Evolutionary conservation across 1,284 basidiomycete genomes (phyloP).

Genomic region (Austroboletus novae-zelandiae): DNA sequence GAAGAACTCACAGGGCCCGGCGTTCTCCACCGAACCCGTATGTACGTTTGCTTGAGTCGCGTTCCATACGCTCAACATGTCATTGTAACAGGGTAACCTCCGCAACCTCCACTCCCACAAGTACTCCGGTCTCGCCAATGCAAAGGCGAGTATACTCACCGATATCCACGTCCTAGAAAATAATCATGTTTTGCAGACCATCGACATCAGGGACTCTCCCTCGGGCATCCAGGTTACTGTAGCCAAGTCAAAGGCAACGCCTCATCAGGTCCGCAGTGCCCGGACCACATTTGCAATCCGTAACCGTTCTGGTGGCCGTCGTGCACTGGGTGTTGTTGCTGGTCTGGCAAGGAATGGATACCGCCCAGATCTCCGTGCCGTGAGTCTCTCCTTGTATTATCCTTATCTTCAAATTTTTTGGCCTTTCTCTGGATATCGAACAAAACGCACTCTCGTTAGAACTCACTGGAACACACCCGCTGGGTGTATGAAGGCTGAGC

Average conservation of each 20-base stretch:
- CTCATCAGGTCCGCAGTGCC: slow-evolving; percentile 50
- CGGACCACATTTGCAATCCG: slow-evolving; percentile 57
- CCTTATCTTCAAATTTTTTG: not conserved
- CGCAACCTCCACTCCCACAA: slow-evolving; percentile 85
- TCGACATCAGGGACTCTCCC: slow-evolving; percentile 62
- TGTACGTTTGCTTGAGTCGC: slow-evolving; percentile 31
- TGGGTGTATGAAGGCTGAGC: slow-evolving; percentile 73
- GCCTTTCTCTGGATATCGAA: slow-evolving; percentile 3
- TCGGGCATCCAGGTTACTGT: slow-evolving; percentile 67
- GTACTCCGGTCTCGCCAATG: slow-evolving; percentile 84
- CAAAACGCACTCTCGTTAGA: slow-evolving; percentile 67
- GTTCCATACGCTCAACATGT: slow-evolving; percentile 1
- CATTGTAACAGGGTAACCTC: slow-evolving; percentile 69
- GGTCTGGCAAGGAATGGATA: slow-evolving; percentile 71
- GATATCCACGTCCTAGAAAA: not conserved
- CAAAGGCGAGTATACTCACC: slow-evolving; percentile 53
- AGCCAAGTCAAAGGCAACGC: slow-evolving; percentile 65
- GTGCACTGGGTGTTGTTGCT: slow-evolving; percentile 70
- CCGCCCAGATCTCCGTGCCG: slow-evolving; percentile 79
- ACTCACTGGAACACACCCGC: slow-evolving; percentile 64
- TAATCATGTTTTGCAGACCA: slow-evolving; percentile 44
- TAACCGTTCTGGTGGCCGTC: slow-evolving; percentile 71
- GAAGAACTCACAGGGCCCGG: slow-evolving; percentile 63
- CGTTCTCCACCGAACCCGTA: slow-evolving; percentile 85
- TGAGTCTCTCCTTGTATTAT: slow-evolving; percentile 44